phyloP scores from a whole-genome alignment of 768 basidiomycete species.

The Termitomyces titanicus region DNA sequence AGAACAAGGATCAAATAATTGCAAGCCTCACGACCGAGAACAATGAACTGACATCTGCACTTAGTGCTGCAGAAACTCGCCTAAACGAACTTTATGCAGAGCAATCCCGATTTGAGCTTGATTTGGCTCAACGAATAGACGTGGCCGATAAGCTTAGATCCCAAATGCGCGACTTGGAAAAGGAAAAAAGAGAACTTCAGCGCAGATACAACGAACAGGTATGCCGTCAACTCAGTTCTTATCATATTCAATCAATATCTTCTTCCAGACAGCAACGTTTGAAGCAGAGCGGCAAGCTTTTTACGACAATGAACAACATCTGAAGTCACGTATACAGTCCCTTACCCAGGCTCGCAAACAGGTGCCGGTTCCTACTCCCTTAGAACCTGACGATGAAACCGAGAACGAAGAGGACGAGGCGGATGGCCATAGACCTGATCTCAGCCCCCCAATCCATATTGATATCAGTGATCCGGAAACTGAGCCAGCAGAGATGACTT shows the following conservation, averaged over 20 bases:
- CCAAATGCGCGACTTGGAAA: slow-evolving; percentile 84
- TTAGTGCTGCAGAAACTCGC: slow-evolving; percentile 67
- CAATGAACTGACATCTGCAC: slow-evolving; percentile 55
- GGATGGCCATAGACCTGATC: slow-evolving; percentile 10
- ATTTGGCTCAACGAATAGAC: slow-evolving; percentile 78
- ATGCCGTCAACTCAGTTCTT: slow-evolving; percentile 3
- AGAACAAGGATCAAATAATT: slow-evolving; percentile 76
- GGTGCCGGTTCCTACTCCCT: slow-evolving; percentile 28
- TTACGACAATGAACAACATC: slow-evolving; percentile 91
- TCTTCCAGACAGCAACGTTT: slow-evolving; percentile 71
- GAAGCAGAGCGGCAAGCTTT: slow-evolving; percentile 91
- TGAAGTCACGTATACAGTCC: slow-evolving; percentile 86
- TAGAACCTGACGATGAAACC: slow-evolving; percentile 38
- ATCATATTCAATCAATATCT: slow-evolving; percentile 4
- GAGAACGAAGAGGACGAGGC: slow-evolving; percentile 35
- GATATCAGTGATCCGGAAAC: slow-evolving; percentile 61
- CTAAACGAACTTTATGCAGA: slow-evolving; percentile 79
- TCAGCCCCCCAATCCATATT: slow-evolving; percentile 30
- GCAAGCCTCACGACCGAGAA: slow-evolving; percentile 59
- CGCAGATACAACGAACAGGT: slow-evolving; percentile 91
- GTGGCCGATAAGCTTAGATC: slow-evolving; percentile 77
- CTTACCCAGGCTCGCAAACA: slow-evolving; percentile 66
- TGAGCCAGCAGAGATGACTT: slow-evolving; percentile 86
- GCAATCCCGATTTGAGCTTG: slow-evolving; percentile 76
- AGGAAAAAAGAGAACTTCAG: slow-evolving; percentile 79